Base-by-base conservation (phyloP, 495 filamentous ascomycete genomes). In the Aspergillus coremiiformis region DNA sequence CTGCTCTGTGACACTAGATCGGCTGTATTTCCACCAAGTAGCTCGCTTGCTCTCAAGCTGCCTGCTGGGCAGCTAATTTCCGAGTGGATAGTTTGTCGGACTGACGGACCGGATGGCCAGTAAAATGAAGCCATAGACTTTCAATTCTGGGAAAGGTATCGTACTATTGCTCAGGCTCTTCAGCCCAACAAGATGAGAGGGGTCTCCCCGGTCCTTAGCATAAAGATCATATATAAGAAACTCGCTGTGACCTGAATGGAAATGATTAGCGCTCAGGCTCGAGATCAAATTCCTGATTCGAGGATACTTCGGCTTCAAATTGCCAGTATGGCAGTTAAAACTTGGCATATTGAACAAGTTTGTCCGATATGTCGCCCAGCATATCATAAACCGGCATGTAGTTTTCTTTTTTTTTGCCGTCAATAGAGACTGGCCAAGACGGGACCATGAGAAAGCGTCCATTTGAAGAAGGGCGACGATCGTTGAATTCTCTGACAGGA, bases 171-270 rank as follows among this genome's bases (percentile, higher is more conserved):
- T 29, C 44, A 23, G 45, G 24, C 22, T 35, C 42, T 44, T 35
- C 35, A 43, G 19, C 11, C 17, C 41, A 19, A 15, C 33, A 11
- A 27, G 12, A 19, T 42, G 21, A 39, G n/a, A 52, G 41, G 48
- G 37, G 3, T 11, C 48, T 30, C 27, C 47, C 22, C 52, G 47
- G 22, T 45, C 23, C 21, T 21, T 45, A 49, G 47, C 47, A 39
- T 42, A 52, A 30, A 22, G 30, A 12, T 47, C 19, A 51, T 51
- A 41, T 48, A 46, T 24, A 37, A 54, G 50, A 47, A 46, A 20
- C 44, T 48, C 20, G 50, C 58, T 47, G 53, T 56, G 51, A 43
- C 51, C 49, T 56, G 53, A 45, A 51, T n/a, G 51, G 58, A 41
- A 60, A 56, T 49, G 58, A 60, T 60, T 48, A 49, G 58, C 58